phyloP scores from a whole-genome alignment of 345 rosid genomes.

The Mallotus nudiflorus region DNA sequence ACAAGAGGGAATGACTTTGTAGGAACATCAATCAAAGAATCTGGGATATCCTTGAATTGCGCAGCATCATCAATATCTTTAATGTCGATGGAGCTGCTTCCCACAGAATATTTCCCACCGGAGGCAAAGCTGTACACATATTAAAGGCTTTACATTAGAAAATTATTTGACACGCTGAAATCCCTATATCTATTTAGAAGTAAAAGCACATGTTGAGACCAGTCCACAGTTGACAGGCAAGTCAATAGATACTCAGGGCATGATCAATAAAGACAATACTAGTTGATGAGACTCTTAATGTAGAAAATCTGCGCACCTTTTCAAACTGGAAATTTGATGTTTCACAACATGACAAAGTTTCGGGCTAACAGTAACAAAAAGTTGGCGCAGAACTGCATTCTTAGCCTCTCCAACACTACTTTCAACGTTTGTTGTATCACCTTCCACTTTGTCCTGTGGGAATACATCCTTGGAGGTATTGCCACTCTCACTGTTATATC shows the following conservation, averaged over 20 bases:
- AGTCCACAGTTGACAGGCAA: too few species aligned
- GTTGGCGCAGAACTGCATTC: constrained; percentile 33
- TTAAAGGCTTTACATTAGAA: background rate
- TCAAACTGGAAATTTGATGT: constrained; percentile 42
- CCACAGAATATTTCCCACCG: constrained; percentile 27
- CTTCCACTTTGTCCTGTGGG: background rate
- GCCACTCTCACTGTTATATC: constrained; percentile 8
- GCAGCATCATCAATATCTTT: constrained; percentile 35
- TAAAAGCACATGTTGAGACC: background rate
- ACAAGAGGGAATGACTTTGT: constrained; percentile 43
- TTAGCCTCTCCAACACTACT: constrained; percentile 15
- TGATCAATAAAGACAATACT: background rate
- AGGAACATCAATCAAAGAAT: constrained; percentile 42
- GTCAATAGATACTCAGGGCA: too few species aligned
- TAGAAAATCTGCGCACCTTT: constrained; percentile 31
- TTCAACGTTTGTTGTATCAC: background rate
- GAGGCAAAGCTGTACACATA: constrained; percentile 33
- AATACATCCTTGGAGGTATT: background rate
- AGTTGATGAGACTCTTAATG: background rate
- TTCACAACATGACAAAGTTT: constrained; percentile 50
- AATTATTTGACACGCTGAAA: too few species aligned
- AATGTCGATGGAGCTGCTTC: constrained; percentile 19
- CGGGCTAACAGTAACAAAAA: constrained; percentile 55
- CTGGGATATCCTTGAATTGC: constrained; percentile 42
- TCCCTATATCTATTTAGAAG: background rate